phyloP scores from a whole-genome alignment of 2,329 filamentous ascomycete species.

The Neofusicoccum laricinum region DNA sequence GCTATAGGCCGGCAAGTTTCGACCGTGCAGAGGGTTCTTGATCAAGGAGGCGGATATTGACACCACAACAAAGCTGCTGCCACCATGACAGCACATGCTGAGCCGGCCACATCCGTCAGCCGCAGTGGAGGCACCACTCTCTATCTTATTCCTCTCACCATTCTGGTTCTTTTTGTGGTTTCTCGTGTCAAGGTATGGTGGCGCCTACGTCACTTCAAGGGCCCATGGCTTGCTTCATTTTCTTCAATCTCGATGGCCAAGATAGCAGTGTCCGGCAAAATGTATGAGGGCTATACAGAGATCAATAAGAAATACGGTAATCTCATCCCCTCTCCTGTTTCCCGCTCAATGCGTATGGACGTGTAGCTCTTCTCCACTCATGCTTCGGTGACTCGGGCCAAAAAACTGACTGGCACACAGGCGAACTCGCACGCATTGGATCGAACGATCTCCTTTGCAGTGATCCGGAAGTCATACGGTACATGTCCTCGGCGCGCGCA shows the following conservation, averaged over 20 bases:
- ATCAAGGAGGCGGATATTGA: background rate
- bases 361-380: background rate
- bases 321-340: too few species aligned
- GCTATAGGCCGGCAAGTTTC: too few species aligned
- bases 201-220: slow-evolving; percentile 25
- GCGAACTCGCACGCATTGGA: slow-evolving; percentile 44
- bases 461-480: slow-evolving; percentile 45
- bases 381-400: too few species aligned
- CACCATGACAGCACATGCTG: background rate
- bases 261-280: slow-evolving; percentile 21
- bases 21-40: too few species aligned
- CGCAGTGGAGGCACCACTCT: background rate
- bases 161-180: slow-evolving; percentile 13
- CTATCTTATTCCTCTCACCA: slow-evolving; percentile 15
- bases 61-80: too few species aligned
- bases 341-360: too few species aligned
- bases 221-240: slow-evolving; percentile 23
- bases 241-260: slow-evolving; percentile 22
- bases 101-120: background rate
- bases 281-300: slow-evolving; percentile 18
- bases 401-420: slow-evolving; percentile 22
- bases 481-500: slow-evolving; percentile 41
- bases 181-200: slow-evolving; percentile 19
- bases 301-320: slow-evolving; percentile 22
- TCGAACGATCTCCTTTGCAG: slow-evolving; percentile 51